phyloP scores from a whole-genome alignment of 371 early-diverging fungal genomes.

The Zancudomyces culisetae region DNA sequence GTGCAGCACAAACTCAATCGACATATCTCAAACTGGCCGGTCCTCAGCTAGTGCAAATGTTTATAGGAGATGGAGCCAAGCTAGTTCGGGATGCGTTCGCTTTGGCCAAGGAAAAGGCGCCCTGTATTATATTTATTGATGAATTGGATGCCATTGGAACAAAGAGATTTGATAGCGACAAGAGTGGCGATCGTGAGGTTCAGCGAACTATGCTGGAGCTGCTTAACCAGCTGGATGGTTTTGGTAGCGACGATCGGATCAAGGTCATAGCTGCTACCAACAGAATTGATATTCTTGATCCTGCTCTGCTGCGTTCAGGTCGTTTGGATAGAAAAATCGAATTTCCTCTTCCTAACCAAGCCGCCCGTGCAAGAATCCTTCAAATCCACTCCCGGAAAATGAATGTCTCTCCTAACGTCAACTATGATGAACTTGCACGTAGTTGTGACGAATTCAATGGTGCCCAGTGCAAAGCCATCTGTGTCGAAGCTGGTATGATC shows the following conservation, averaged over 20 bases:
- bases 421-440: conserved; percentile 97
- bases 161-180: conserved; percentile 96
- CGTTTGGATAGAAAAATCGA: conserved; percentile 99
- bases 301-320: conserved; percentile 97
- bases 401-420: conserved; percentile 89
- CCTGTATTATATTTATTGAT: conserved; percentile 99
- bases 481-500: conserved; percentile 99
- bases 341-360: conserved; percentile 97
- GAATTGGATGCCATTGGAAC: conserved; percentile 99
- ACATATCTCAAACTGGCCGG: conserved; percentile 95
- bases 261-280: conserved; percentile 99
- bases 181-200: conserved; percentile 98
- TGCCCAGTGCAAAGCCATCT: conserved; percentile 99
- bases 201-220: conserved; percentile 99
- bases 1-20: conserved; percentile 95
- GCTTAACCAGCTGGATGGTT: conserved; percentile 98
- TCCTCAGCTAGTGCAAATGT: conserved; percentile 98
- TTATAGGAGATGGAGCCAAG: conserved; percentile 99
- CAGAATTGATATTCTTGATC: conserved; percentile 99
- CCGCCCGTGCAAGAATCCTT: conserved; percentile 95
- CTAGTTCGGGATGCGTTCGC: conserved; percentile 98
- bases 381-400: conserved; percentile 99
- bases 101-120: conserved; percentile 96
- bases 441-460: conserved; percentile 99
- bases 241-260: conserved; percentile 88